These are phyloP conservation scores for Wickerhamiella infanticola DNA, from an alignment of 1,139 yeast genomes.

Conservation along the genomic window DNA sequence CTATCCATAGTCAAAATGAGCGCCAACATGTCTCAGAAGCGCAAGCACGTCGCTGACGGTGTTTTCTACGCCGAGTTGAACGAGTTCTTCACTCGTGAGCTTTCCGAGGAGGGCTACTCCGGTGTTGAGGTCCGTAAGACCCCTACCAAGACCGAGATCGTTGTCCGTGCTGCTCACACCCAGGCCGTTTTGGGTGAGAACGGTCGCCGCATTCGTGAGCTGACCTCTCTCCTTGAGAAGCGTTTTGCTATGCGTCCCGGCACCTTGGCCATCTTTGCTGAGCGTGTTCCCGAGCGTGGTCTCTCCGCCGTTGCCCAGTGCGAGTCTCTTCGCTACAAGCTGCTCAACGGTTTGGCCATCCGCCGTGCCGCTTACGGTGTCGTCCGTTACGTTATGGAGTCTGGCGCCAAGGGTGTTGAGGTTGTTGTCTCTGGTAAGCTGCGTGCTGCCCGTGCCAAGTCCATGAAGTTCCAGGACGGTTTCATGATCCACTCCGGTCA, in stretches of 20 bases:
- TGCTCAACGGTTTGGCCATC: constrained; percentile 97
- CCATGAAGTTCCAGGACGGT: constrained; percentile 99
- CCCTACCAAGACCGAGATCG: constrained; percentile 95
- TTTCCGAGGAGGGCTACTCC: constrained; percentile 99
- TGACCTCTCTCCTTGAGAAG: constrained; percentile 94
- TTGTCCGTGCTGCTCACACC: constrained; percentile 98
- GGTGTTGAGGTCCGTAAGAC: constrained; percentile 99
- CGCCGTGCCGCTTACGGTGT: constrained; percentile 99
- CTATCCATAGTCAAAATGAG: neutral
- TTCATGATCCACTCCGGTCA: constrained; percentile 99
- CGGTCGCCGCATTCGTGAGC: constrained; percentile 99
- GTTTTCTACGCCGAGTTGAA: constrained; percentile 99
- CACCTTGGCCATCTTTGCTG: constrained; percentile 91
- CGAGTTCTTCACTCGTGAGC: constrained; percentile 99
- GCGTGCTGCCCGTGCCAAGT: constrained; percentile 99
- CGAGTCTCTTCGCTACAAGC: constrained; percentile 96
- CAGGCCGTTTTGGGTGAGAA: constrained; percentile 98
- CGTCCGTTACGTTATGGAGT: constrained; percentile 99
- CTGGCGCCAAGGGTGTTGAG: constrained; percentile 99
- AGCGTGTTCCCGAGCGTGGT: constrained; percentile 99
- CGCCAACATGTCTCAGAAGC: constrained; percentile 27
- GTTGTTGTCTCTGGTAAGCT: constrained; percentile 98
- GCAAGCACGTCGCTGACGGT: constrained; percentile 89
- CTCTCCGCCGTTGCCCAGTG: constrained; percentile 99
- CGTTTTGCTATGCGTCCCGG: constrained; percentile 96